Base-by-base conservation (phyloP, 2,329 filamentous ascomycete species). In the Corynespora cassiicola region DNA sequence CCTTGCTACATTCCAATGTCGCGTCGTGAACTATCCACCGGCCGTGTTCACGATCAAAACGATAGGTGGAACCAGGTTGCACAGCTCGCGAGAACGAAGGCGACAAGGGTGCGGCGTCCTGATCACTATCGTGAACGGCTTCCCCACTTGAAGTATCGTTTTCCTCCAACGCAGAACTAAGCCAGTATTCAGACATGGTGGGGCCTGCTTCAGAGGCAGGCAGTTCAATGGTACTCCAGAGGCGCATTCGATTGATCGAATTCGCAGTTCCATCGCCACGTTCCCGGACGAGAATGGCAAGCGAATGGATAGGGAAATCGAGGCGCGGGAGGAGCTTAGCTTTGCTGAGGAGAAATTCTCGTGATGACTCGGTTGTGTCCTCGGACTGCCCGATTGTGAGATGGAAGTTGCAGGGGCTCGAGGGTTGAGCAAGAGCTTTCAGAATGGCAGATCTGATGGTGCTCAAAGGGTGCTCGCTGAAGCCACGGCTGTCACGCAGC, bases 321-420 rank as follows among this genome's bases (percentile, higher is more conserved):
- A 82, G 15, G 0, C 62, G 45, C 0, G 78, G 73, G 11, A 85
- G 47, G 5, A 77, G 56, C 3, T 66, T 63, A 4, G 75, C 73
- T 51, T 85, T 84, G 14, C 77, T 68, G 4, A 80, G 42, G 5
- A 84, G 59, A 21, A 75, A 78, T 6, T 75, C 66, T 42, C 79
- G 75, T n/a, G 73, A 63, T 12, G 72, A 68, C 5, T 70, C 63
- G 4, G 66, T 56, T 7, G 66, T 50, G 16, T 80, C 73, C 22
- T 76, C 71, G 26, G 73, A 80, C 52, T 86, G 82, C 0, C 78
- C 84, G 16, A 86, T 65, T 1, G 81, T 86, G 63, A 87, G 63
- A 58, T 86, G 82, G 64, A 38, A 80, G 56, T 21, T 56, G 28
- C 38, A 51, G 15, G 37, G 28, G 14, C 37, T 38, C 20, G 38